Evolutionary conservation across 768 basidiomycete genomes (phyloP).

Genomic region (Trametes maxima): DNA sequence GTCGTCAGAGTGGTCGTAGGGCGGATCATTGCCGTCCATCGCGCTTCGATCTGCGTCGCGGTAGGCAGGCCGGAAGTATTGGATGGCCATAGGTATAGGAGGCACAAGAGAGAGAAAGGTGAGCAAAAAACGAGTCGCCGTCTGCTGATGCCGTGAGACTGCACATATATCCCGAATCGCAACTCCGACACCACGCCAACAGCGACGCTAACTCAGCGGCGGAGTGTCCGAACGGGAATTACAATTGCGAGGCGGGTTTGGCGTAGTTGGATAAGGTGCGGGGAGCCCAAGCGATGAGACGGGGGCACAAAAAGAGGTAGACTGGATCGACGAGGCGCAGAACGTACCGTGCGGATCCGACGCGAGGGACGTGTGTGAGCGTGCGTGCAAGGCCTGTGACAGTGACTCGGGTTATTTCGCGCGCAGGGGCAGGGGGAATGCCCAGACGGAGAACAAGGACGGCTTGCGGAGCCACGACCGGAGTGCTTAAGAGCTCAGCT

Average conservation of each 20-base stretch:
- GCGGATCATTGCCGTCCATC: slow-evolving; percentile 10
- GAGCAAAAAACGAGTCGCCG: slow-evolving; percentile 31
- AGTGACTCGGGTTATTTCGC: slow-evolving; percentile 1
- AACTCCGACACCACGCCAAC: slow-evolving; percentile 28
- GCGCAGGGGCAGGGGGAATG: not conserved
- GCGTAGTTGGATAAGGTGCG: slow-evolving; percentile 9
- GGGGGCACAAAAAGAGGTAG: slow-evolving; percentile 6
- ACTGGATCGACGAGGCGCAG: slow-evolving; percentile 15
- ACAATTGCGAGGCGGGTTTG: slow-evolving; percentile 12
- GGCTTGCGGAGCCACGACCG: slow-evolving; percentile 14
- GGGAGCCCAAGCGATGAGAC: slow-evolving; percentile 2
- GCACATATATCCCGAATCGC: slow-evolving; percentile 22
- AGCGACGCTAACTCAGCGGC: slow-evolving; percentile 31
- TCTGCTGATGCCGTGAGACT: slow-evolving; percentile 13
- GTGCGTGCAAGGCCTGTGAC: slow-evolving; percentile 9
- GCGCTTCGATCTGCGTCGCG: slow-evolving; percentile 9
- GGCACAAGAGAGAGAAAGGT: slow-evolving; percentile 25
- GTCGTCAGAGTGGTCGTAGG: slow-evolving; percentile 30
- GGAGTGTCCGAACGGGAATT: slow-evolving; percentile 19
- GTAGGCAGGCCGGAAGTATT: slow-evolving; percentile 6
- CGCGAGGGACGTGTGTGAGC: slow-evolving; percentile 5
- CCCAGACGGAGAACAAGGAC: slow-evolving; percentile 3
- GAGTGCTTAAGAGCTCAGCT: not conserved
- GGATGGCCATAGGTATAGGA: slow-evolving; percentile 20
- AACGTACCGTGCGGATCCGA: slow-evolving; percentile 15